Conservation (phyloP, 2,329 filamentous ascomycete species). For the Neurospora sp. region DNA sequence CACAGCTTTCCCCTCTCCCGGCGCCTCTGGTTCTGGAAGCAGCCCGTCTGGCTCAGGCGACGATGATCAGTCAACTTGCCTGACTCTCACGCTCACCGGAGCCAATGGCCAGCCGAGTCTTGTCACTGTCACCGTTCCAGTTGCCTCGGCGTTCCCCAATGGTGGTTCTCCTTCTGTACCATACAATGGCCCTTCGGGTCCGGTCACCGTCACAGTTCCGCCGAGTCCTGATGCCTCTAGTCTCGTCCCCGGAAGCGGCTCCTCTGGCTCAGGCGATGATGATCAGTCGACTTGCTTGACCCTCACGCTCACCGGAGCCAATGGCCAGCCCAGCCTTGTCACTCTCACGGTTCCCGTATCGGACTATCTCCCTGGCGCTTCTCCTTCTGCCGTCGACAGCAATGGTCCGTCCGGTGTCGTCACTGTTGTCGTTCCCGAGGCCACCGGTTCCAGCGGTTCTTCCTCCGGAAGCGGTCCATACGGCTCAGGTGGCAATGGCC, state of each 20-base stretch:
- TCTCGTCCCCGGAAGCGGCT: background rate
- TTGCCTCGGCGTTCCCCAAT: background rate
- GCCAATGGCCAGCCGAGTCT: background rate
- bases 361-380: background rate
- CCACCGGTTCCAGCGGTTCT: background rate
- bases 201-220: constrained; percentile 3
- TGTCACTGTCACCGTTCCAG: background rate
- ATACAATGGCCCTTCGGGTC: background rate
- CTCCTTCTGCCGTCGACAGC: background rate
- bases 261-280: background rate
- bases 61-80: background rate
- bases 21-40: background rate
- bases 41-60: background rate
- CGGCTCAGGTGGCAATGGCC: background rate
- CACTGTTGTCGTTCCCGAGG: constrained; percentile 5
- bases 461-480: background rate
- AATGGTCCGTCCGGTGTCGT: background rate
- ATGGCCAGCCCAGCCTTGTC: background rate
- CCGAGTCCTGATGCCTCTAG: background rate
- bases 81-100: background rate
- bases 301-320: background rate
- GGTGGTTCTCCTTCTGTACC: background rate
- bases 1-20: background rate
- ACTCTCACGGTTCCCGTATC: background rate
- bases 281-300: background rate